These are phyloP conservation scores for Penicillium waksmanii DNA, from an alignment of 495 filamentous ascomycete species.

Conservation along the genomic window DNA sequence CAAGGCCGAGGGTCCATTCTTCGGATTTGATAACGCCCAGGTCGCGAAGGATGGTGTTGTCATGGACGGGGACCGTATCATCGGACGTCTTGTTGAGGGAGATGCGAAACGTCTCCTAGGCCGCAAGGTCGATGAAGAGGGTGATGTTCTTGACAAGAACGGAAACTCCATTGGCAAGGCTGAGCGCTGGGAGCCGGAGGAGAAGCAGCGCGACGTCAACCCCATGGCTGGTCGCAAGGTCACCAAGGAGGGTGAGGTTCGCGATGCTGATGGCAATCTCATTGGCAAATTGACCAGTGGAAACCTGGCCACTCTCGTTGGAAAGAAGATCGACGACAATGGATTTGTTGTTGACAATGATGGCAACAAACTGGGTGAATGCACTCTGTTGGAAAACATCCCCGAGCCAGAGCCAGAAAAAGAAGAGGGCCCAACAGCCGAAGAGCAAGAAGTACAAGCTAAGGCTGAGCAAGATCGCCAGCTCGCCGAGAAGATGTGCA, in stretches of 20 bases:
- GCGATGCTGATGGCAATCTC: slow-evolving; percentile 78
- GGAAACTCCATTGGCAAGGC: slow-evolving; percentile 82
- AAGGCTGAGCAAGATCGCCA: slow-evolving; percentile 69
- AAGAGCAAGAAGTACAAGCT: slow-evolving; percentile 57
- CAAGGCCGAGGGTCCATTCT: slow-evolving; percentile 77
- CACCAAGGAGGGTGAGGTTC: slow-evolving; percentile 81
- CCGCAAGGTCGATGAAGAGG: slow-evolving; percentile 79
- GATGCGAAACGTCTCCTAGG: slow-evolving; percentile 73
- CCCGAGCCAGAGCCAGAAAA: slow-evolving; percentile 52
- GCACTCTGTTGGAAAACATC: slow-evolving; percentile 77
- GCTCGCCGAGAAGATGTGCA: slow-evolving; percentile 76
- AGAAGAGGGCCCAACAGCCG: slow-evolving; percentile 39
- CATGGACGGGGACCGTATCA: slow-evolving; percentile 63
- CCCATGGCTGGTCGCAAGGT: slow-evolving; percentile 78
- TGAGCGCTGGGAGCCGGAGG: slow-evolving; percentile 79
- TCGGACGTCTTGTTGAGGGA: slow-evolving; percentile 75
- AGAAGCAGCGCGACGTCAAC: slow-evolving; percentile 66
- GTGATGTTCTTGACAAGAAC: slow-evolving; percentile 79
- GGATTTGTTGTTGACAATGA: slow-evolving; percentile 84
- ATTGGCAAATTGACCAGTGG: slow-evolving; percentile 80
- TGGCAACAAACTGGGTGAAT: slow-evolving; percentile 78
- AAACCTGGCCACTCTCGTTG: slow-evolving; percentile 67
- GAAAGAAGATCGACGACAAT: slow-evolving; percentile 83
- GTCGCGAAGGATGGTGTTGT: slow-evolving; percentile 81
- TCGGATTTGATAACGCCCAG: slow-evolving; percentile 70